Evolutionary conservation across 208 protist genomes (phyloP).

Genomic region (Wallacemonas rigidus): DNA sequence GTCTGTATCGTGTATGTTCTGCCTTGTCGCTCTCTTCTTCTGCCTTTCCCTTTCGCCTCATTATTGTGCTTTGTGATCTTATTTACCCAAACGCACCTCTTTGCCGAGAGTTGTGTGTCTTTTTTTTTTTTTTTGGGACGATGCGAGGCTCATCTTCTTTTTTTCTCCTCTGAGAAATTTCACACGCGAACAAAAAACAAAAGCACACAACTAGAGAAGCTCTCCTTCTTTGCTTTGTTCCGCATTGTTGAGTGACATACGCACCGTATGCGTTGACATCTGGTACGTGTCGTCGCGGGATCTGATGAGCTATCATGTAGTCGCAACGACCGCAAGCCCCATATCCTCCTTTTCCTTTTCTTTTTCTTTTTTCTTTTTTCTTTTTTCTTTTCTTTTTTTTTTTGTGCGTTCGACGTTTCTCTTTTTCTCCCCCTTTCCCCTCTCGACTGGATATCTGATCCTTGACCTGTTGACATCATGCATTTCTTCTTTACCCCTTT

Average conservation of each 20-base stretch:
- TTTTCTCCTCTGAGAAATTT: neutral
- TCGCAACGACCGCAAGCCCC: no score
- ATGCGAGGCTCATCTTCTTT: neutral
- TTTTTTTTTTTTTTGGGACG: conserved; percentile 16
- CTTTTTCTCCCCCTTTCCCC: no score
- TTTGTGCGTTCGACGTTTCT: conserved; percentile 7
- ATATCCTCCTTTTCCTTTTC: neutral
- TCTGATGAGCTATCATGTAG: no score
- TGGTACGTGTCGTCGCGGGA: no score
- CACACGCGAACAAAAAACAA: no score
- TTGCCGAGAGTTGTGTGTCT: neutral
- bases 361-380: conserved; percentile 1
- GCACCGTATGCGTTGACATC: no score
- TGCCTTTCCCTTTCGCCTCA: neutral
- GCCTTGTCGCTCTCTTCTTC: neutral
- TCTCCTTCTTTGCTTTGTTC: no score
- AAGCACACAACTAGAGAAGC: no score
- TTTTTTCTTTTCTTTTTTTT: conserved; percentile 22
- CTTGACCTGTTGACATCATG: neutral
- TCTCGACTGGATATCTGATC: no score
- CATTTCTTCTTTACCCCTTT: conserved; percentile 17
- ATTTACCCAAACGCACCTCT: no score
- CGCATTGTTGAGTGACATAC: no score
- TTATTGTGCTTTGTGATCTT: neutral
- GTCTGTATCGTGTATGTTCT: neutral